Evolutionary conservation across 202 grass and related monocot genomes (phyloP).

Genomic region (Carex arenaria): DNA sequence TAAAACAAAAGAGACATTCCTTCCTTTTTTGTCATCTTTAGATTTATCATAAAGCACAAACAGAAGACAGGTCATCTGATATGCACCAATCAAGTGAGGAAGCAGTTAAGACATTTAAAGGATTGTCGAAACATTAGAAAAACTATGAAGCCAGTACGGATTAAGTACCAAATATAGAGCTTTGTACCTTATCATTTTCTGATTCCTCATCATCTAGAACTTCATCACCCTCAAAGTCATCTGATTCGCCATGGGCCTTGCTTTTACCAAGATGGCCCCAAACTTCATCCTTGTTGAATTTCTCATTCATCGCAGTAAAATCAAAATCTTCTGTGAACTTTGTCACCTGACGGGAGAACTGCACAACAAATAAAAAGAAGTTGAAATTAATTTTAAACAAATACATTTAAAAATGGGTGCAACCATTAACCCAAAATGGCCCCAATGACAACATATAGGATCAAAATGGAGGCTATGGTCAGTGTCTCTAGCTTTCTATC

Average conservation of each 20-base stretch:
- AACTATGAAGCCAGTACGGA: not conserved
- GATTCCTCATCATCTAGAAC: conserved; percentile 42
- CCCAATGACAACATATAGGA: not conserved
- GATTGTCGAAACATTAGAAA: not conserved
- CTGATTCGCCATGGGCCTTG: conserved; percentile 44
- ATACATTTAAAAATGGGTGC: not conserved
- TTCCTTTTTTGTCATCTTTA: not conserved
- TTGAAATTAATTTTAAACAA: not conserved
- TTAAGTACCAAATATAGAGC: not conserved
- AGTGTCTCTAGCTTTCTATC: not conserved
- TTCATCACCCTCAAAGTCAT: conserved; percentile 60
- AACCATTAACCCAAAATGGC: not conserved
- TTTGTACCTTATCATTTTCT: conserved; percentile 28
- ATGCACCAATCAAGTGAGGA: not conserved
- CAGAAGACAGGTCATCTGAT: not conserved
- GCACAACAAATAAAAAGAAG: conserved; percentile 23
- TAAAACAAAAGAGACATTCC: not conserved
- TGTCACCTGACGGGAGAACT: conserved; percentile 48
- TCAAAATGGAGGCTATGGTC: not conserved
- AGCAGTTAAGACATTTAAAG: not conserved
- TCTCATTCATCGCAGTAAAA: conserved; percentile 94
- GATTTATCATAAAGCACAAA: not conserved
- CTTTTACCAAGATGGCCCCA: conserved; percentile 91
- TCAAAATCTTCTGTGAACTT: conserved; percentile 91
- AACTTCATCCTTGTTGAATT: conserved; percentile 94